phyloP scores from a whole-genome alignment of 768 basidiomycete genomes.

The Lyophyllum decastes region DNA sequence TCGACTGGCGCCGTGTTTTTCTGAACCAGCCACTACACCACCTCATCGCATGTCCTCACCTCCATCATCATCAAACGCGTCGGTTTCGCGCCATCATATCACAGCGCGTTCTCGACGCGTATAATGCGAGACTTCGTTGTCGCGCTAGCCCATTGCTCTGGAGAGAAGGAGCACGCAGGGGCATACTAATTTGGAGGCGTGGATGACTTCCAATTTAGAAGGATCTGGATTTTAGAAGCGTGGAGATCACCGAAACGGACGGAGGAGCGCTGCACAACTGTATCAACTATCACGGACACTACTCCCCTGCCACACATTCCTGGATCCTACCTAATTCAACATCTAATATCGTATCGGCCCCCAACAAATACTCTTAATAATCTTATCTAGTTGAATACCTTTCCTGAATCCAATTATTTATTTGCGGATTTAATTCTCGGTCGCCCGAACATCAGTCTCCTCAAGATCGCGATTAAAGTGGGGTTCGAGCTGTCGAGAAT shows the following conservation, averaged over 20 bases:
- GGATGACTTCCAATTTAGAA: conserved; percentile 18
- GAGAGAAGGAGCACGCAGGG: not conserved
- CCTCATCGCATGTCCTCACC: conserved; percentile 10
- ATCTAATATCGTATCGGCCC: conserved; percentile 1
- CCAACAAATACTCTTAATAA: not conserved
- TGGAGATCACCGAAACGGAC: conserved; percentile 29
- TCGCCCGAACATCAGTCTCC: not conserved
- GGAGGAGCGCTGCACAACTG: conserved; percentile 23
- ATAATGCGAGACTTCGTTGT: not conserved
- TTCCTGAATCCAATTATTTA: not conserved
- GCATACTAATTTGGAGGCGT: not conserved
- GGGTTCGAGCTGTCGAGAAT: not conserved
- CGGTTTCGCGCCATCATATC: not conserved
- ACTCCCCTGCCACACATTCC: not conserved
- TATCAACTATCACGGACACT: conserved; percentile 21
- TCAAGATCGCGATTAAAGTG: not conserved
- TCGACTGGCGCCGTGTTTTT: conserved; percentile 61
- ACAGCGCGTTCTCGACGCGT: conserved; percentile 4
- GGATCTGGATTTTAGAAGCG: conserved; percentile 19
- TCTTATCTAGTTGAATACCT: not conserved
- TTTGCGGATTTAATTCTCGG: not conserved
- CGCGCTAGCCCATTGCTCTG: not conserved
- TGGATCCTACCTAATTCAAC: conserved; percentile 2
- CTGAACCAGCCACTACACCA: conserved; percentile 34
- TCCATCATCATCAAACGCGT: conserved; percentile 1